Evolutionary conservation across 352 stramenopile genomes (phyloP), one percentile per base, ranked within the genome.

Genomic region (Pythium periplocum): DNA sequence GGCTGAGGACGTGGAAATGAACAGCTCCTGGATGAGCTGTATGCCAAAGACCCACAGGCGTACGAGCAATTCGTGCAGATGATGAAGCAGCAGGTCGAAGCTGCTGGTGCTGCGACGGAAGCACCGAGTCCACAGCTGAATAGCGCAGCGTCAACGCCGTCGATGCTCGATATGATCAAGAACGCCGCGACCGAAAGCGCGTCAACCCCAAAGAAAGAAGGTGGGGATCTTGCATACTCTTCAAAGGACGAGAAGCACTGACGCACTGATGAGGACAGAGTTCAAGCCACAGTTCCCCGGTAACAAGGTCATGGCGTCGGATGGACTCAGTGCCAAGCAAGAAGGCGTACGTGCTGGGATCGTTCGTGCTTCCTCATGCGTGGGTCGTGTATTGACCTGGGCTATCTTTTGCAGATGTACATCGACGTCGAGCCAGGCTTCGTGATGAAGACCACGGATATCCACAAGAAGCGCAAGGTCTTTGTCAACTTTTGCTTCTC

Each of bases 401-500:
- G 17, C 17, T 26, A 26, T 26, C 17, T 26, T 26, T 31, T 10
- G 4, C 41, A 90, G 80, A 65, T 93, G 37, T 71, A 90, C 51
- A 85, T 93, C 51, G 65, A 89, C 53, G 80, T 91, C n/a, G 61
- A 70, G 31, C 73, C 83, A 40, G 83, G 80, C 11, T 93, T 93
- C 37, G 80, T 91, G 42, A 79, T 93, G 59, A 93, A 91, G 59
- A 84, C 80, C 10, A 73, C 47, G 7, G 75, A 91, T 8, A 32
- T 79, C 12, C 66, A 78, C 43, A 83, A 56, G 37, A 77, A 82
- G 50, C 82, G 78, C 12, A 91, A 92, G 63, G 79, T 88, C 32
- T 93, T 93, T 59, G 68, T 93, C 35, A 93, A 93, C 59, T 68
- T 93, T 35, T 87, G 84, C 44, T 70, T 67, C 60, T 77, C 78